These are phyloP conservation scores for Fusarium miscanthi DNA, from an alignment of 2,329 filamentous ascomycete genomes.

Conservation along the genomic window DNA sequence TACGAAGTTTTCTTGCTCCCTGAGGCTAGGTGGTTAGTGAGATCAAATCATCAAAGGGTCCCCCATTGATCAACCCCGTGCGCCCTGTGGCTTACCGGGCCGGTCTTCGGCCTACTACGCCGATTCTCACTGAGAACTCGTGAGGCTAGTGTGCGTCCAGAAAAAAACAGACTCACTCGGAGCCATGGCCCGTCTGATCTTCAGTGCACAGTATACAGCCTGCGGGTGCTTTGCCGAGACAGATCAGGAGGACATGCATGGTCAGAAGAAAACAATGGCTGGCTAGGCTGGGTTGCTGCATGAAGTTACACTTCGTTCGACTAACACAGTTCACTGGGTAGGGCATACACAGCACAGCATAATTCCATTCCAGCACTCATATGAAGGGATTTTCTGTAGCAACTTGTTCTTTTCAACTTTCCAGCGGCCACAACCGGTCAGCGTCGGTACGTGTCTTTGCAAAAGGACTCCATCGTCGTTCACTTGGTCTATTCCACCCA, in stretches of 20 bases:
- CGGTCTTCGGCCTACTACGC: conserved; percentile 26
- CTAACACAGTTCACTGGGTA: background rate
- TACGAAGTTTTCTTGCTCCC: background rate
- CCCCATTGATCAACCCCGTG: conserved; percentile 8
- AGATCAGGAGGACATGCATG: conserved; percentile 24
- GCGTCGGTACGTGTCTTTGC: conserved; percentile 29
- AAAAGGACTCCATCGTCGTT: conserved; percentile 19
- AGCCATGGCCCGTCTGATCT: conserved; percentile 24
- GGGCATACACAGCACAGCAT: background rate
- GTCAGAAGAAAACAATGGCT: conserved; percentile 1
- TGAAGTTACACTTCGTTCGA: conserved; percentile 6
- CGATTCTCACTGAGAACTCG: conserved; percentile 19
- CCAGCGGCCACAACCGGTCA: conserved; percentile 32
- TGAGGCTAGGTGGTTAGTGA: background rate
- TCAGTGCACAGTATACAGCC: conserved; percentile 14
- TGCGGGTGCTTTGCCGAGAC: conserved; percentile 32
- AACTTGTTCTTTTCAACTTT: background rate
- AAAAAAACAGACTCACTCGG: conserved; percentile 22
- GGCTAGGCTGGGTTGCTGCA: conserved; percentile 12
- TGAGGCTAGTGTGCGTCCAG: conserved; percentile 26
- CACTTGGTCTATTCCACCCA: conserved; percentile 22
- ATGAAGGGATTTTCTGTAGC: background rate
- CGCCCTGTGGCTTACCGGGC: conserved; percentile 26
- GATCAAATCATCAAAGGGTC: conserved; percentile 22
- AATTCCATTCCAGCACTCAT: background rate